Conservation (phyloP, 129 eudicot species). For the Smallanthus sonchifolius region DNA sequence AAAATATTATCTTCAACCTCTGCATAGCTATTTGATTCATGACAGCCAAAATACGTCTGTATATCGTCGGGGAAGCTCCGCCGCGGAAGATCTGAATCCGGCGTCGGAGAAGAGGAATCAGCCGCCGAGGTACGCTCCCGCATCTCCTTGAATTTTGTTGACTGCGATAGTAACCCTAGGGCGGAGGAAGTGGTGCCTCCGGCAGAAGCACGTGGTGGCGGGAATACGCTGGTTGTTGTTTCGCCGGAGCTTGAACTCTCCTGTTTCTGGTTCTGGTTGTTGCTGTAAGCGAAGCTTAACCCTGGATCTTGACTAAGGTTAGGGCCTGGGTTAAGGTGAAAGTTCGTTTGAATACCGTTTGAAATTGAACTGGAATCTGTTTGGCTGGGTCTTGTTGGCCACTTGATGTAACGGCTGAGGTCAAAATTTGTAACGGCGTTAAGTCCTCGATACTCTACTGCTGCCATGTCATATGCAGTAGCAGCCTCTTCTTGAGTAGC, state of each 20-base stretch:
- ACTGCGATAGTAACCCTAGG: constrained; percentile 56
- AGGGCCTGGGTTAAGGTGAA: constrained; percentile 15
- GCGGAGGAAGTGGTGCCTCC: constrained; percentile 38
- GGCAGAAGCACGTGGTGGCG: constrained; percentile 16
- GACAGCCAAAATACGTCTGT: constrained; percentile 70
- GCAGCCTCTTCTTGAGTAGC: constrained; percentile 99
- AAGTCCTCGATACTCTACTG: constrained; percentile 77
- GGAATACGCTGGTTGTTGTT: constrained; percentile 23
- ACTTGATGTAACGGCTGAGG: constrained; percentile 75
- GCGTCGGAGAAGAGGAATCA: constrained; percentile 34
- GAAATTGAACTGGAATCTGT: constrained; percentile 20
- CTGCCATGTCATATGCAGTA: constrained; percentile 89
- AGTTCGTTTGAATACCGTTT: constrained; percentile 22
- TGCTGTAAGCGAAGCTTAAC: constrained; percentile 22
- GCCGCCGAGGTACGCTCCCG: constrained; percentile 33
- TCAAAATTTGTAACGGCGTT: constrained; percentile 95
- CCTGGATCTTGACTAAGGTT: constrained; percentile 35
- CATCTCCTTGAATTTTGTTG: constrained; percentile 68
- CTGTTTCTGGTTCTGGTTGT: constrained; percentile 29
- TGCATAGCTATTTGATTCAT: constrained; percentile 46
- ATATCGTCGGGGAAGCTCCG: constrained; percentile 79
- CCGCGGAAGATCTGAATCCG: constrained; percentile 43
- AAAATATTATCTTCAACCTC: constrained; percentile 55
- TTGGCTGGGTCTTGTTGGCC: constrained; percentile 43
- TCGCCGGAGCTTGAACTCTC: constrained; percentile 49